Evolutionary conservation across 768 basidiomycete species (phyloP), one percentile per base, ranked within the genome.

Genomic region (Trametes sanguinea): DNA sequence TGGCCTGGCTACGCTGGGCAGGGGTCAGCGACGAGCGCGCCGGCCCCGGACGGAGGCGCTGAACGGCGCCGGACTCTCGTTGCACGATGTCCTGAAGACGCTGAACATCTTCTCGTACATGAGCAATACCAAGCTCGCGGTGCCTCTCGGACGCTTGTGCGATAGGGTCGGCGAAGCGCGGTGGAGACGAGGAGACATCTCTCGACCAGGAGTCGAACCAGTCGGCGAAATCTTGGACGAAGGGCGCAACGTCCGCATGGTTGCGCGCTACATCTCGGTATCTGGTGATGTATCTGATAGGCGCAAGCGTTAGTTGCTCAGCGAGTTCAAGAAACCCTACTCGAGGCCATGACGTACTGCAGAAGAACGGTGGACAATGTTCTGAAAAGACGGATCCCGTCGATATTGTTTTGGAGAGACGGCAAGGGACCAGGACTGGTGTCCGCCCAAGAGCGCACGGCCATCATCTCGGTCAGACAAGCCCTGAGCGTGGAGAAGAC

Each of bases 301-400:
- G 8, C 4, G 13, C 17, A 2, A 35, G 30, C 11, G 30, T 9
- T 17, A 16, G 30, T 3, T 27, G 11, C 3, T n/a, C 10, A 32
- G 16, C 2, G 14, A n/a, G 1, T 5, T 16, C 10, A 27, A 30
- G 35, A 1, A 10, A 13, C 46, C 8, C 37, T 13, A 71, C 22
- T 22, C 22, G 22, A 22, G 22, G 22, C 22, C 22, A 22, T 22
- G 22, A 22, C 81, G 7, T 65, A 87, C 87, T 87, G 83, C 42
- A 79, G 77, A 50, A 87, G 72, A 10, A 85, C 72, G 3, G 73
- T 77, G 3, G 78, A 69, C 2, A 87, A 73, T 0, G 82, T 77
- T 6, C 74, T 75, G 16, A 88, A 75, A 0, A 85, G 68, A 52
- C 80, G 76, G 6, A 69, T 66, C 2, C 81, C 83, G 11, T 76